Percentiles rank a stretch among this genome's conserved stretches.
Evolutionary conservation across 1,284 basidiomycete genomes (phyloP).

Genomic region (Mycena sp.): DNA sequence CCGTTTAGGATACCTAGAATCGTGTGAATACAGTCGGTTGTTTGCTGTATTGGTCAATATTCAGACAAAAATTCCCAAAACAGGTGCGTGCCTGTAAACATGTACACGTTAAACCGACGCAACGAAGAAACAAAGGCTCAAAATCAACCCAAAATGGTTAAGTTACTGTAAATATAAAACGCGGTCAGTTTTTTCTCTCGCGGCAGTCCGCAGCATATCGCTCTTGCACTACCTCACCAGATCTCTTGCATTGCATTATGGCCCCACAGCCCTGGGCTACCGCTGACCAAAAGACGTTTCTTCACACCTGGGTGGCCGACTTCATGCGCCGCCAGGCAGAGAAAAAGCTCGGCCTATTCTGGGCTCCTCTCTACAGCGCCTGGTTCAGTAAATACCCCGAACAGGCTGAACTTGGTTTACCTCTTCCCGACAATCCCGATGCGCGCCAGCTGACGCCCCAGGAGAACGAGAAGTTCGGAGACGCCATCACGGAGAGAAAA

Average conservation of each 20-base stretch:
- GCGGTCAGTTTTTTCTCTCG: neutral
- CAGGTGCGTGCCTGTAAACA: too few relatives aligned
- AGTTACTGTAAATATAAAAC: too few relatives aligned
- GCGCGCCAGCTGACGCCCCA: neutral
- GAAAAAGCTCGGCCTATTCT: conserved; percentile 14
- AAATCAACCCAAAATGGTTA: too few relatives aligned
- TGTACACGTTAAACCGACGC: too few relatives aligned
- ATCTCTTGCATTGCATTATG: neutral
- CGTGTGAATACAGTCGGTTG: too few relatives aligned
- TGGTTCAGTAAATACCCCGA: conserved; percentile 9
- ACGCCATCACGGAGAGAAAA: neutral
- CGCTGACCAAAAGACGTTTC: neutral
- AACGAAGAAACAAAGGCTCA: too few relatives aligned
- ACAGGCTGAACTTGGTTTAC: neutral
- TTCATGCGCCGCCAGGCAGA: conserved; percentile 8
- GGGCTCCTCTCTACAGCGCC: neutral
- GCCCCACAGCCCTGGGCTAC: neutral
- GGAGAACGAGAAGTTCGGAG: neutral
- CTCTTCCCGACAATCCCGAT: neutral
- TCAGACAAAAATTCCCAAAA: too few relatives aligned
- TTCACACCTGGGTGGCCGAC: neutral
- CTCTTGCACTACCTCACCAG: neutral
- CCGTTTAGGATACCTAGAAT: too few relatives aligned
- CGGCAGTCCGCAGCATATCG: neutral
- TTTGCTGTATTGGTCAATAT: too few relatives aligned